phyloP scores from a whole-genome alignment of 768 basidiomycete genomes.

The Mycena amicta region DNA sequence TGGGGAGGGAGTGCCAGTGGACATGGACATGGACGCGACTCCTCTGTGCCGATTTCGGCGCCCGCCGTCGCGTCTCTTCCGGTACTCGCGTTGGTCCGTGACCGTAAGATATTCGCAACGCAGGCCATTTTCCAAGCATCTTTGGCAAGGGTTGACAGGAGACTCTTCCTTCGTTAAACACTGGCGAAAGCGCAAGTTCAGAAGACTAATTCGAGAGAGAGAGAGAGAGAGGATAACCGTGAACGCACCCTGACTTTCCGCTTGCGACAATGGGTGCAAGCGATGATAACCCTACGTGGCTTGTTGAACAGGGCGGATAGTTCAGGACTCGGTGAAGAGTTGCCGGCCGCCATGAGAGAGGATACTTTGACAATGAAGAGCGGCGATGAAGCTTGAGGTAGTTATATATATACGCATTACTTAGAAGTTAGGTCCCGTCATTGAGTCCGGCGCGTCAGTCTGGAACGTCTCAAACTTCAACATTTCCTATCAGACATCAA shows the following conservation, averaged over 20 bases:
- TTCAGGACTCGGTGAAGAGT: background rate
- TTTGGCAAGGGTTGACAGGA: background rate
- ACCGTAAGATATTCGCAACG: background rate
- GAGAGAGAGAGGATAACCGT: background rate
- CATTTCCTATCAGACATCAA: background rate
- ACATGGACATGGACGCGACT: background rate
- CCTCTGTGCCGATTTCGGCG: background rate
- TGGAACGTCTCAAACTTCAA: background rate
- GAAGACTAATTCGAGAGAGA: background rate
- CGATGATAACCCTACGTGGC: background rate
- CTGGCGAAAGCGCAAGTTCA: background rate
- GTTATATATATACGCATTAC: background rate
- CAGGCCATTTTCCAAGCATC: background rate
- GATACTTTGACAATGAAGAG: background rate
- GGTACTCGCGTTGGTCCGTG: background rate
- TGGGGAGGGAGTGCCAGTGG: background rate
- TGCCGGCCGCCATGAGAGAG: background rate
- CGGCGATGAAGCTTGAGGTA: background rate
- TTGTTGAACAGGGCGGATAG: background rate
- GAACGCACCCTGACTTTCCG: constrained; percentile 1
- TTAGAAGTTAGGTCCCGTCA: too few relatives aligned
- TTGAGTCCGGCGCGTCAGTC: background rate
- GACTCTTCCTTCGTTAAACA: background rate
- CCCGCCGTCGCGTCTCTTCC: background rate
- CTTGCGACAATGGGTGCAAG: background rate